phyloP scores from a whole-genome alignment of 257 asterid genomes.

The Petrea volubilis region DNA sequence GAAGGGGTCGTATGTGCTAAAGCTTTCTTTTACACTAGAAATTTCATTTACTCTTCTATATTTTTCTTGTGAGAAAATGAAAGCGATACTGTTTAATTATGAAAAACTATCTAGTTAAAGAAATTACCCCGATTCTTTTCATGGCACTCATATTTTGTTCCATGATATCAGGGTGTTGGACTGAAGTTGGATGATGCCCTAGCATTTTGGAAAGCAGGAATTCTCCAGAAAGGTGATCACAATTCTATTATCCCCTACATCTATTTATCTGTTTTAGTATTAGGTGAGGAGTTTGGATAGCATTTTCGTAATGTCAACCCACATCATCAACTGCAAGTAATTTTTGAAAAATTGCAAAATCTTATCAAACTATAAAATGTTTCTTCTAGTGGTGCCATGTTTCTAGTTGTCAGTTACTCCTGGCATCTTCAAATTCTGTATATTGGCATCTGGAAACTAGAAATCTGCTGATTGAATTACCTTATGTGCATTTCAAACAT shows the following conservation, averaged over 20 bases:
- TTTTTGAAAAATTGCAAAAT: neutral
- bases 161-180: slow-evolving; percentile 73
- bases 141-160: slow-evolving; percentile 23
- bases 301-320: slow-evolving; percentile 3
- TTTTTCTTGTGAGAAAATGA: slow-evolving; percentile 6
- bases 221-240: slow-evolving; percentile 75
- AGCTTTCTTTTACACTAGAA: slow-evolving; percentile 6
- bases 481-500: neutral
- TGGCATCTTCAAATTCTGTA: neutral
- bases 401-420: neutral
- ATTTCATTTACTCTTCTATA: neutral
- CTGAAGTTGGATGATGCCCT: slow-evolving; percentile 97
- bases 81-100: neutral
- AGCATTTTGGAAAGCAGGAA: slow-evolving; percentile 93
- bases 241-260: neutral
- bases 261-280: slow-evolving; percentile 7
- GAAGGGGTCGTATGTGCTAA: neutral
- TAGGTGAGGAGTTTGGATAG: neutral
- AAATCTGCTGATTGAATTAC: slow-evolving; percentile 9
- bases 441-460: neutral
- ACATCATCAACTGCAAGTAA: slow-evolving; percentile 6
- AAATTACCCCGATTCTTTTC: slow-evolving; percentile 7
- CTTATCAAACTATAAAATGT: neutral
- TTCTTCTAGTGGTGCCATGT: neutral
- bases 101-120: slow-evolving; percentile 2